Percentiles rank a stretch among this genome's conserved stretches.
Conservation (phyloP, 163 green algal species). For the Trebouxia gelatinosa region DNA sequence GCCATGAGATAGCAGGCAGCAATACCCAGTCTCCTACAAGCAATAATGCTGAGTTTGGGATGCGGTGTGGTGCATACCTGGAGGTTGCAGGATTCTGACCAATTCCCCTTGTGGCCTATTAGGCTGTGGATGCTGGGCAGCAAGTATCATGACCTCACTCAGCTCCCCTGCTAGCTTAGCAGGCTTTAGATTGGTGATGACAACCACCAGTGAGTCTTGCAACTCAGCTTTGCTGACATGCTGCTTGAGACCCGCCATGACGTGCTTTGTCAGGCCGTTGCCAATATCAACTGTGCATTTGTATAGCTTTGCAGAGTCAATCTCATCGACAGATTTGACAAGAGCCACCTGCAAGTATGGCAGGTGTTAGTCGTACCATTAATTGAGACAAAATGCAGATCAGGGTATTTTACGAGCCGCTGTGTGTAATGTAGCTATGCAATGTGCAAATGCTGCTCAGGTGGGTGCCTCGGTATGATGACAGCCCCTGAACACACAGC, state of each 20-base stretch:
- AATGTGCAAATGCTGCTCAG: too few species aligned
- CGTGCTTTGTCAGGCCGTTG: slow-evolving; percentile 55
- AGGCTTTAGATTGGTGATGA: slow-evolving; percentile 46
- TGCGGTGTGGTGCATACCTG: background rate
- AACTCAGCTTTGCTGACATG: slow-evolving; percentile 55
- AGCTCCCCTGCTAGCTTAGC: slow-evolving; percentile 73
- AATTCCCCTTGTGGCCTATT: background rate
- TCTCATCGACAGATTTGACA: slow-evolving; percentile 55
- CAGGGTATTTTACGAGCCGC: too few species aligned
- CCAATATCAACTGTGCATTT: slow-evolving; percentile 66
- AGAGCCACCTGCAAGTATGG: slow-evolving; percentile 60
- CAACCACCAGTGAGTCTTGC: slow-evolving; percentile 46
- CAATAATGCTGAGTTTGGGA: background rate
- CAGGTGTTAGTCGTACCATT: too few species aligned
- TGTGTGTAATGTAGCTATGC: too few species aligned
- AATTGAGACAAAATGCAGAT: too few species aligned
- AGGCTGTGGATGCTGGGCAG: background rate
- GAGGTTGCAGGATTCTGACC: background rate
- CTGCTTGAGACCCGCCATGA: slow-evolving; percentile 67
- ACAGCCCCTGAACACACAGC: too few species aligned
- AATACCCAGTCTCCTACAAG: too few species aligned
- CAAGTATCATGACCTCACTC: slow-evolving; percentile 54
- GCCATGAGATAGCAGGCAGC: too few species aligned
- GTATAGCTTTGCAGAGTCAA: slow-evolving; percentile 69
- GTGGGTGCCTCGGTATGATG: too few species aligned